A percentile compares a stretch with the other conserved stretches of the same genome.
These are phyloP conservation scores for Citrus unshiu DNA, from an alignment of 345 rosid genomes.

Conservation along the genomic window DNA sequence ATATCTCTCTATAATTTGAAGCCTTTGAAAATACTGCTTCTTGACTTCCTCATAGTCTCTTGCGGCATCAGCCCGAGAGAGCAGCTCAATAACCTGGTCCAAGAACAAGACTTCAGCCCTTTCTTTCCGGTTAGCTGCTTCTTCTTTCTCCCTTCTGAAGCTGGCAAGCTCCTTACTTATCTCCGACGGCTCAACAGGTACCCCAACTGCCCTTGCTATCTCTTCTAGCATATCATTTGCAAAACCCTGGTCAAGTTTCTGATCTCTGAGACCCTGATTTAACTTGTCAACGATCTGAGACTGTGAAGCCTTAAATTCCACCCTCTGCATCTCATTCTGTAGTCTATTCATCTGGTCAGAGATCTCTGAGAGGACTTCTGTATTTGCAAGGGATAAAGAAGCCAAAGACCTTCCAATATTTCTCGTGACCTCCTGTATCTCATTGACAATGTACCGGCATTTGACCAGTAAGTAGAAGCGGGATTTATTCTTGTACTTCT, in stretches of 20 bases:
- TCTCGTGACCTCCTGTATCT: conserved; percentile 64
- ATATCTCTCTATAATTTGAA: conserved; percentile 44
- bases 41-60: conserved; percentile 49
- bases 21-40: conserved; percentile 47
- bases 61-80: conserved; percentile 72
- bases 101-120: conserved; percentile 59
- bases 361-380: conserved; percentile 52
- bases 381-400: conserved; percentile 45
- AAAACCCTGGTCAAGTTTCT: conserved; percentile 58
- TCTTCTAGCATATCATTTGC: conserved; percentile 64
- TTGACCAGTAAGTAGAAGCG: conserved; percentile 58
- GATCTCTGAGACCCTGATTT: conserved; percentile 52
- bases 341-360: conserved; percentile 56
- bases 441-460: conserved; percentile 54
- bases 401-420: conserved; percentile 61
- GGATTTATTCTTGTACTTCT: conserved; percentile 49
- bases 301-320: conserved; percentile 48
- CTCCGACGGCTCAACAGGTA: conserved; percentile 63
- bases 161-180: conserved; percentile 63
- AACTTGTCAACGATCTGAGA: conserved; percentile 59
- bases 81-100: conserved; percentile 70
- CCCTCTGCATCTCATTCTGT: conserved; percentile 70
- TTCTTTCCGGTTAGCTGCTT: conserved; percentile 56
- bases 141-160: conserved; percentile 61
- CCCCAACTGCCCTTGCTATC: conserved; percentile 65